These are phyloP conservation scores for Volutella citrinella DNA, from an alignment of 2,329 filamentous ascomycete genomes.

Conservation along the genomic window DNA sequence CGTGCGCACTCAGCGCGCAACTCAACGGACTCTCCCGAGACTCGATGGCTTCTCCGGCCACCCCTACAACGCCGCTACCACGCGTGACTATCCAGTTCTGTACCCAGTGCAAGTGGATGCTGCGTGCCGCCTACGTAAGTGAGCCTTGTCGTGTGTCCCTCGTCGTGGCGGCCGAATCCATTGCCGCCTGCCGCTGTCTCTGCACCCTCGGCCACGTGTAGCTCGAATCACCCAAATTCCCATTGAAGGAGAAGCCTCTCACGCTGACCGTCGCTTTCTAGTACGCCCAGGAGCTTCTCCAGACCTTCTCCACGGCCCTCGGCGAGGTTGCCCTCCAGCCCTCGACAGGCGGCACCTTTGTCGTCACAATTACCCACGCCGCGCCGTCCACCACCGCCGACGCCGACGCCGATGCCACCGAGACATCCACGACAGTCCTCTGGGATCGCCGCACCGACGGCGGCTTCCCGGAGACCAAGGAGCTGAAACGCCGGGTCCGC, in stretches of 20 bases:
- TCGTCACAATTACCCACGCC: slow-evolving; percentile 57
- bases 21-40: no score
- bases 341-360: slow-evolving; percentile 78
- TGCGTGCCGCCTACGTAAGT: slow-evolving; percentile 79
- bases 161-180: background rate
- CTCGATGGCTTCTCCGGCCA: slow-evolving; percentile 12
- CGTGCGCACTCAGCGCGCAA: no score
- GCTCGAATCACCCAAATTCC: no score
- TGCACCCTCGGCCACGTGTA: no score
- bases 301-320: slow-evolving; percentile 79
- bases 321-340: slow-evolving; percentile 89
- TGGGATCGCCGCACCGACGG: slow-evolving; percentile 89
- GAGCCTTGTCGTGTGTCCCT: slow-evolving; percentile 2
- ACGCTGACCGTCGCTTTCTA: slow-evolving; percentile 33
- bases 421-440: slow-evolving; percentile 48
- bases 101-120: slow-evolving; percentile 91
- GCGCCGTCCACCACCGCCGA: slow-evolving; percentile 22
- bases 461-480: slow-evolving; percentile 92
- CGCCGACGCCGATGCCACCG: background rate
- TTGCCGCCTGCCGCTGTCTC: no score
- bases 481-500: slow-evolving; percentile 79
- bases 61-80: slow-evolving; percentile 40
- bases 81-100: slow-evolving; percentile 88
- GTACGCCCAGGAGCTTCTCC: slow-evolving; percentile 94
- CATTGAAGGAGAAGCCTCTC: background rate